Conservation (phyloP, 1,139 yeast genomes). For the Candida dubliniensis region DNA sequence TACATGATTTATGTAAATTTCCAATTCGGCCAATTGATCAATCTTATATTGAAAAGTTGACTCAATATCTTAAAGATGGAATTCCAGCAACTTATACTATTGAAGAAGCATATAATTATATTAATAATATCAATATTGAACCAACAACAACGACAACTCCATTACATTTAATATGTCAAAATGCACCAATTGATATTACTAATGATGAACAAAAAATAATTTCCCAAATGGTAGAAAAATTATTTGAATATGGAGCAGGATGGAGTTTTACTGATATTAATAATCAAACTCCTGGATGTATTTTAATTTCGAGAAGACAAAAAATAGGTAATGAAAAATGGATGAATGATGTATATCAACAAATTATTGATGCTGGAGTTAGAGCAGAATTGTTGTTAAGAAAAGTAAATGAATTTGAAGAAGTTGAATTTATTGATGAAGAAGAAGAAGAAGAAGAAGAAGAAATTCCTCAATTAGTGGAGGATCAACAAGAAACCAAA, state of each 20-base stretch:
- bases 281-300: slow-evolving; percentile 76
- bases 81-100: slow-evolving; percentile 81
- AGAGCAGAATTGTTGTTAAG: slow-evolving; percentile 82
- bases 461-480: neutral
- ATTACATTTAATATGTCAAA: slow-evolving; percentile 62
- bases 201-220: slow-evolving; percentile 50
- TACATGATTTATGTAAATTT: slow-evolving; percentile 68
- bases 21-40: slow-evolving; percentile 53
- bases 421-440: slow-evolving; percentile 11
- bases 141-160: slow-evolving; percentile 62
- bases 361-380: slow-evolving; percentile 83
- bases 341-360: slow-evolving; percentile 41
- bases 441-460: slow-evolving; percentile 14
- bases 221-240: slow-evolving; percentile 53
- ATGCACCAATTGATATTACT: slow-evolving; percentile 47
- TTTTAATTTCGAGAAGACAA: slow-evolving; percentile 31
- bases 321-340: slow-evolving; percentile 43
- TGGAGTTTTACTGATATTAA: slow-evolving; percentile 76
- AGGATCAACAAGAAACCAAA: neutral
- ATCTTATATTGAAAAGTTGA: slow-evolving; percentile 46
- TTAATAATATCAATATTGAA: slow-evolving; percentile 40
- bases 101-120: slow-evolving; percentile 68
- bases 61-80: slow-evolving; percentile 53
- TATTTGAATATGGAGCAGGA: slow-evolving; percentile 88
- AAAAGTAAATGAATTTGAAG: slow-evolving; percentile 57